Evolutionary conservation across 352 stramenopile species (phyloP), one percentile per base, ranked within the genome.

Genomic region (Pythium dissotocum): DNA sequence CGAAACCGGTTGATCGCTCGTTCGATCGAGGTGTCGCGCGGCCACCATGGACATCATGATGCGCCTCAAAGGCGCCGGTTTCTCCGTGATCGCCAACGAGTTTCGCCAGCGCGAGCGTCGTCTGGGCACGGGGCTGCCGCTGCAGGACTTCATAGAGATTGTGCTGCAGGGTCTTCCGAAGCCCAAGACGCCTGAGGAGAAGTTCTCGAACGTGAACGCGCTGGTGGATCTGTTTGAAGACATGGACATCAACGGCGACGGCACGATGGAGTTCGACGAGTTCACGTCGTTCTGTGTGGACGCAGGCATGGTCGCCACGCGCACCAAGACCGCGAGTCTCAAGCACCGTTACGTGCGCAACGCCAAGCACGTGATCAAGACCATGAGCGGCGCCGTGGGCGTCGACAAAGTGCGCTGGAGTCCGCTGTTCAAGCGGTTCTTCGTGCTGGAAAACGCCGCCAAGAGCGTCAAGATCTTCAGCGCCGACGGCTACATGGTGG

Each of bases 181-280:
- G 8, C 44, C 75, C 13, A 82, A 76, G 60, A 78, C 57, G 2
- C 18, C n/a, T 1, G 74, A 80, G 10, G 85, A 90, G 35, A 89
- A 89, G 51, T 59, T 64, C 42, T 75, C 76, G 0, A 87, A 76
- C 57, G 70, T 94, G 8, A 81, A 68, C 59, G 82, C 83, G 24
- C 75, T 94, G 12, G 70, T 93, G 9, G 86, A 94, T 40, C 71
- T 93, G 12, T 96, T 96, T 38, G 83, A 95, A 32, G 81, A 90
- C 64, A 96, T 96, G 54, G 88, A 96, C 66, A 91, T 94, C 69
- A 96, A 96, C 52, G 88, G 88, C 30, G 88, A 96, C 42, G 86
- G 87, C 6, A 77, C 76, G 3, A 89, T 95, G 75, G 88, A 96
- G 49, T 94, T 94, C 58, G 85, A 91, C 28, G 88, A 96, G 69